These are phyloP conservation scores for Dendrocalamus sinicus DNA, from an alignment of 176 grass and related monocot species.

Conservation along the genomic window DNA sequence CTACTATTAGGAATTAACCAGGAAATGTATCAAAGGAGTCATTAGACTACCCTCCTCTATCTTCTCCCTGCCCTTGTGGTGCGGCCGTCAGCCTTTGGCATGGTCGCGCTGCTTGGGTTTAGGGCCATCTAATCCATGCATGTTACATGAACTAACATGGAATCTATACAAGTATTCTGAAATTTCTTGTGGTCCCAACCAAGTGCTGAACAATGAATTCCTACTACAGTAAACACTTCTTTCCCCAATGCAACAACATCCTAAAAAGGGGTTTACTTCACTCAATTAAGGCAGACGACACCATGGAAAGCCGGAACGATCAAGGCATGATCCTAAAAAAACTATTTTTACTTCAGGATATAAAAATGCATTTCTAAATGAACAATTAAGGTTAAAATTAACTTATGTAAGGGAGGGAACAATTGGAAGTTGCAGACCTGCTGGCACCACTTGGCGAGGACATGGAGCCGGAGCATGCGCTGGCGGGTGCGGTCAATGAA, in stretches of 20 bases:
- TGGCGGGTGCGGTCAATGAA: slow-evolving; percentile 90
- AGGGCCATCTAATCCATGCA: too few relatives aligned
- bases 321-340: neutral
- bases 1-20: too few relatives aligned
- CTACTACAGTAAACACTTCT: slow-evolving; percentile 22
- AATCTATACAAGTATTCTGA: slow-evolving; percentile 4
- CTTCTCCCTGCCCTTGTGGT: too few relatives aligned
- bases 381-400: neutral
- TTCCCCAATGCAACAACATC: slow-evolving; percentile 15
- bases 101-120: too few relatives aligned
- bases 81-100: too few relatives aligned
- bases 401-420: neutral
- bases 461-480: slow-evolving; percentile 98
- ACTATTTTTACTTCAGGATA: neutral
- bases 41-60: too few relatives aligned
- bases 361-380: slow-evolving; percentile 5
- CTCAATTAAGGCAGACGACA: slow-evolving; percentile 33
- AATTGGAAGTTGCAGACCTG: slow-evolving; percentile 61
- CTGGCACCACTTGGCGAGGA: slow-evolving; percentile 98
- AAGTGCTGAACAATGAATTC: slow-evolving; percentile 20
- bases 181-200: neutral
- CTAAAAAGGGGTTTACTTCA: neutral
- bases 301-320: neutral
- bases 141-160: neutral
- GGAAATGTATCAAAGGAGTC: too few relatives aligned